phyloP scores from a whole-genome alignment of 495 filamentous ascomycete species.

The Pyrenula massariospora region DNA sequence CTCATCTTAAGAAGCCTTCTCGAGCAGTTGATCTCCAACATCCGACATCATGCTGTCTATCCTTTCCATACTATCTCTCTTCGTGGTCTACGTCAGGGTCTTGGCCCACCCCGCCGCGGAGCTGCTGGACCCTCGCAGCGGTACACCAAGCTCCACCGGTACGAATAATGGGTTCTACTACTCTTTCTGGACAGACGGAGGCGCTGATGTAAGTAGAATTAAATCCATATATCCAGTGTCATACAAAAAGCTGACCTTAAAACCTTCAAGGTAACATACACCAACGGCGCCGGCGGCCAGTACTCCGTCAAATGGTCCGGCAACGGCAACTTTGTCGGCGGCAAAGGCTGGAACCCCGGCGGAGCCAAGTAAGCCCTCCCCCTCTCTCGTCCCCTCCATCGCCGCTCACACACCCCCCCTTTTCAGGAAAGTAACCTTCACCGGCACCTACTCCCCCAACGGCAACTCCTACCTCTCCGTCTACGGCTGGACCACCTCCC shows the following conservation, averaged over 20 bases:
- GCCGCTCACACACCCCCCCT: neutral
- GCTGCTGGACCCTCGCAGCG: neutral
- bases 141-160: constrained; percentile 30
- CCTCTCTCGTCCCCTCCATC: neutral
- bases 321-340: constrained; percentile 48
- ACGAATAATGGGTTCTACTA: constrained; percentile 49
- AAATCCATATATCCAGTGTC: too few relatives aligned
- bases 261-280: constrained; percentile 35
- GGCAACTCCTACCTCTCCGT: constrained; percentile 52
- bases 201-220: constrained; percentile 14
- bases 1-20: too few relatives aligned
- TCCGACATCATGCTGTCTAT: neutral
- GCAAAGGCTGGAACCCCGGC: constrained; percentile 52
- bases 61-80: neutral
- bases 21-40: too few relatives aligned
- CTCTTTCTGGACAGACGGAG: constrained; percentile 51
- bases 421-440: constrained; percentile 40
- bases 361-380: constrained; percentile 20
- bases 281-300: constrained; percentile 40
- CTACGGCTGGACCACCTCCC: constrained; percentile 52
- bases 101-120: neutral
- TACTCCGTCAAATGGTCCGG: constrained; percentile 43
- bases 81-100: neutral
- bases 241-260: too few relatives aligned
- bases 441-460: constrained; percentile 39